Base-by-base conservation (phyloP, 176 grass and related monocot species). In the Stipa capillata region DNA sequence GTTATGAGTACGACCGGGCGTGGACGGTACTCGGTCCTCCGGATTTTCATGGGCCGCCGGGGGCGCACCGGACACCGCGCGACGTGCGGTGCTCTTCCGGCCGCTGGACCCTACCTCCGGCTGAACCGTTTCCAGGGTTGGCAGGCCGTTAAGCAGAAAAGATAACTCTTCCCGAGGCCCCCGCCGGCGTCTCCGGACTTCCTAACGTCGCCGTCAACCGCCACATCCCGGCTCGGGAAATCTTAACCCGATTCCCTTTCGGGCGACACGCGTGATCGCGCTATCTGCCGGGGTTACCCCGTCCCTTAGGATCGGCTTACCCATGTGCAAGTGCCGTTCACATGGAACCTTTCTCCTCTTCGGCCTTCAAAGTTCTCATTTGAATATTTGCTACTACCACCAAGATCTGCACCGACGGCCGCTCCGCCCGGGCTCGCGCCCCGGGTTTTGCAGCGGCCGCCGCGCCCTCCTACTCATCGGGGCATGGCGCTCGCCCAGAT, bases 271-370 rank as follows among this genome's bases (percentile, higher is more conserved):
- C 15, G 58, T 33, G 58, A 61, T 61, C 28, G 58, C 15, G 58
- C 58, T 61, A 61, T 69, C 64, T 24, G 37, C 81, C 75, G 84
- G 80, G 85, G 75, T 86, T 92, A 65, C 90, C 86, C 86, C 83
- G 73, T 80, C 80, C 83, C 90, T 87, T 93, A 84, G 76, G 87
- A 93, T 93, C 80, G 80, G 63, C 87, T 87, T 81, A 93, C 90
- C 90, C 86, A 89, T 92, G 86, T 90, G 88, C 88, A 87, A 84
- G 84, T 91, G 81, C 61, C 68, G 82, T 88, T 90, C 91, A 90
- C 87, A 90, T 93, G 87, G 91, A 90, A 93, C 91, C 68, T 90
- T 93, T 92, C 86, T 89, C 86, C 90, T 89, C 90, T 92, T 92
- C 75, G 75, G 86, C 83, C 79, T 92, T 92, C 87, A 87, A 92